phyloP scores from a whole-genome alignment of 2,329 filamentous ascomycete genomes.

The Aspergillus unguis region DNA sequence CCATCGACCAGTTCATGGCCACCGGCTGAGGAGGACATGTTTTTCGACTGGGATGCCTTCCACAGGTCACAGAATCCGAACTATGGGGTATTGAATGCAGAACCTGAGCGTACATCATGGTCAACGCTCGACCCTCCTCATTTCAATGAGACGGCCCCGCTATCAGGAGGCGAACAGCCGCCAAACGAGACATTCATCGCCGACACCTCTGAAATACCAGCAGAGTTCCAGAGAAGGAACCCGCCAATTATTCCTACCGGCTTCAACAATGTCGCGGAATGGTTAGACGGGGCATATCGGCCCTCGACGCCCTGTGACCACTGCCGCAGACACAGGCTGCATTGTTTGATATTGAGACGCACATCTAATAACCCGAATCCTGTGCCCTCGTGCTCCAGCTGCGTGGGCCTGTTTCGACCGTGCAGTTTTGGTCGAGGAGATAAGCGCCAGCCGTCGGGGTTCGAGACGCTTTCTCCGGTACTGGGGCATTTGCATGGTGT shows the following conservation, averaged over 20 bases:
- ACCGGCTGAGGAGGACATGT: constrained; percentile 2
- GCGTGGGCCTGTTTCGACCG: constrained; percentile 50
- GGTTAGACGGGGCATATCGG: constrained; percentile 42
- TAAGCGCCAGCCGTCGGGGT: constrained; percentile 46
- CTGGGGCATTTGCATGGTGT: constrained; percentile 51
- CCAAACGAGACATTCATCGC: not conserved
- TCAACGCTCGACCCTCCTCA: not conserved
- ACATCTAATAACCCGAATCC: constrained; percentile 50
- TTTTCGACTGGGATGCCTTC: constrained; percentile 13
- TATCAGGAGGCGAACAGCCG: not conserved
- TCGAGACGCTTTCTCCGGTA: constrained; percentile 49
- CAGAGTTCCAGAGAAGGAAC: not conserved
- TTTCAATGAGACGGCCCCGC: not conserved
- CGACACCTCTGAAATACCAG: not conserved
- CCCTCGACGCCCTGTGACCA: constrained; percentile 45
- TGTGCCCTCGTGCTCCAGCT: constrained; percentile 49
- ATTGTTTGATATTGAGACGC: constrained; percentile 50
- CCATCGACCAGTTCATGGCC: not conserved
- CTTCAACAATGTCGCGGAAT: constrained; percentile 29
- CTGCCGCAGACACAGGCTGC: constrained; percentile 45
- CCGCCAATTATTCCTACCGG: not conserved
- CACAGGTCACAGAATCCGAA: not conserved
- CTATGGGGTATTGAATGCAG: not conserved
- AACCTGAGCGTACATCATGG: not conserved
- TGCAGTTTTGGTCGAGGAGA: constrained; percentile 48